Evolutionary conservation across 129 eudicot species (phyloP), one percentile per base, ranked within the genome.

Genomic region (Dittrichia graveolens): DNA sequence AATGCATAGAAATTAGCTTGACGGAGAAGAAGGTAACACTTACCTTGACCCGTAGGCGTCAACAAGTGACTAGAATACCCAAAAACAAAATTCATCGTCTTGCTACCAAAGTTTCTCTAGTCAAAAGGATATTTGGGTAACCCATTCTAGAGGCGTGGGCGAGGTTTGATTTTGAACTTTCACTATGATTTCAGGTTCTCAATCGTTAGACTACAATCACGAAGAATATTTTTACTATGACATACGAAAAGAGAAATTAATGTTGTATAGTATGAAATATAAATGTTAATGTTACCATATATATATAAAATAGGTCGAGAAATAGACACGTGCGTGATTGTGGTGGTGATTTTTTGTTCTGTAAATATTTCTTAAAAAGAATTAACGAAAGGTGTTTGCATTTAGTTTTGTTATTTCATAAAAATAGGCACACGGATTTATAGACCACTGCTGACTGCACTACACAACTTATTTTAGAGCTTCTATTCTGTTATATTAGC

Each of bases 1-100:
- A 89, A 41, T 92, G 95, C 0, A 83, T 92, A 77, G 88, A 85
- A 88, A 78, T 89, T 44, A 86, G 89, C 69, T 79, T 87, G 34
- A 43, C 60, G 71, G 96, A 89, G 42, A 89, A 92, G 70, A 85
- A 73, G 80, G 91, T 92, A 11, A 83, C 89, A 1, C 40, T 89
- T 11, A 86, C 89, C 42, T 31, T 81, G 56, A 74, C 73, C 3
- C 81, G 81, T 35, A 82, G 75, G 72, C 77, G 56, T 68, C 79
- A 80, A 3, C 49, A 54, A 16, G 67, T 53, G 19, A 35, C 67
- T 8, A 78, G 75, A 80, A 60, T 54, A 43, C 59, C 78, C 3
- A 9, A 35, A 19, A 42, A 63, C 43, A 41, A 84, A 61, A 45
- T 56, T 39, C 76, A n/a, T 19, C 46, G 24, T 5, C 56, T 76